phyloP scores from a whole-genome alignment of 139 green algal genomes.

The Chlamydomonas sphaeroides region DNA sequence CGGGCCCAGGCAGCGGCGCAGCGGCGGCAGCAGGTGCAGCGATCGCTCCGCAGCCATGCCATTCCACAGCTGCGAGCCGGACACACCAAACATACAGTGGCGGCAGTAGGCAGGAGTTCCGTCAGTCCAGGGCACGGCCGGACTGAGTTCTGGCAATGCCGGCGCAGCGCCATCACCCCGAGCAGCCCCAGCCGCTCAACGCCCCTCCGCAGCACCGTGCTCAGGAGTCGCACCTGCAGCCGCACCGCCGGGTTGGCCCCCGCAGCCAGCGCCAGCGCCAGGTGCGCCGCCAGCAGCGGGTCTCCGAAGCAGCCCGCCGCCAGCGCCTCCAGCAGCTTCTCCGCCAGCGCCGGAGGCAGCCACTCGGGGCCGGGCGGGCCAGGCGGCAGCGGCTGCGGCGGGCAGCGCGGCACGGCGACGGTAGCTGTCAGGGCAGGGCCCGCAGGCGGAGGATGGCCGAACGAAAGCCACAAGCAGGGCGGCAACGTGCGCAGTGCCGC shows the following conservation, averaged over 20 bases:
- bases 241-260: conserved; percentile 12
- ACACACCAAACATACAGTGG: no score
- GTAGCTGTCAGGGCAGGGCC: no score
- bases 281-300: conserved; percentile 54
- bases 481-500: no score
- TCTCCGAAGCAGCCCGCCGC: conserved; percentile 63
- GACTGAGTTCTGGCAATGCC: no score
- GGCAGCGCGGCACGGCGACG: no score
- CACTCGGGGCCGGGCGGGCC: background rate
- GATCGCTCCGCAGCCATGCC: conserved; percentile 34
- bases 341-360: conserved; percentile 39
- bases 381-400: background rate
- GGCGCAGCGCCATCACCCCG: no score
- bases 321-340: conserved; percentile 60
- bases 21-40: conserved; percentile 69
- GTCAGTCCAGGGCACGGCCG: no score
- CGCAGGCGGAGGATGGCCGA: no score
- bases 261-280: conserved; percentile 57
- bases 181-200: no score
- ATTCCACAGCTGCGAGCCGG: conserved; percentile 32
- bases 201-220: no score
- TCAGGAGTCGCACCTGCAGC: conserved; percentile 66
- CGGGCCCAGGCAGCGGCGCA: conserved; percentile 42
- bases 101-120: no score
- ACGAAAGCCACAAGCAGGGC: no score